Percentiles rank a stretch among this genome's conserved stretches.
These are phyloP conservation scores for Carex arenaria DNA, from an alignment of 202 grass and related monocot genomes.

Conservation along the genomic window DNA sequence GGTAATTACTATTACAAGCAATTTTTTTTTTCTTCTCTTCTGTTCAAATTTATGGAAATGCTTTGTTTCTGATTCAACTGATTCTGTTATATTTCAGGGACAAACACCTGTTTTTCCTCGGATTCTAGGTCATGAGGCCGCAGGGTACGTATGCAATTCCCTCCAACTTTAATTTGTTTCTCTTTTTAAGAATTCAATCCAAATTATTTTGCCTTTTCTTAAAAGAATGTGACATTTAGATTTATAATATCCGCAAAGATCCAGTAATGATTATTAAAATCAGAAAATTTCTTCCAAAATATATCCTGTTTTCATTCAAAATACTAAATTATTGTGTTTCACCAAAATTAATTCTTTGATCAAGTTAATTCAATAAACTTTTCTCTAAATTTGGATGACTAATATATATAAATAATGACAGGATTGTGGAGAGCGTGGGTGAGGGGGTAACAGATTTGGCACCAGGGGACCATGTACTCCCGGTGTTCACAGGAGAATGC, in stretches of 20 bases:
- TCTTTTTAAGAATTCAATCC: neutral
- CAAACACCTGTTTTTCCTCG: constrained; percentile 82
- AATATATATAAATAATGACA: neutral
- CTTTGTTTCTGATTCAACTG: neutral
- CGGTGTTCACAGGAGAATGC: constrained; percentile 91
- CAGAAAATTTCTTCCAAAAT: neutral
- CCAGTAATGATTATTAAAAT: neutral
- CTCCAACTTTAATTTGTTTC: neutral
- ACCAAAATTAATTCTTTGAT: neutral
- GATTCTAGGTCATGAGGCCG: constrained; percentile 80
- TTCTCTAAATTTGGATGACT: neutral
- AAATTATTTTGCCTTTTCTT: neutral
- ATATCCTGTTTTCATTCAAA: neutral
- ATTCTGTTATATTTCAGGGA: constrained; percentile 36
- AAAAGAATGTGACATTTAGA: neutral
- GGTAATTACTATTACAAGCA: constrained; percentile 16
- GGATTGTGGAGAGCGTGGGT: constrained; percentile 68
- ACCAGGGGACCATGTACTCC: constrained; percentile 82
- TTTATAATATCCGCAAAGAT: neutral
- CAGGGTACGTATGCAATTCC: constrained; percentile 38
- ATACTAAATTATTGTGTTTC: neutral
- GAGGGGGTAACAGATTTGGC: constrained; percentile 58
- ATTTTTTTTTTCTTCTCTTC: neutral
- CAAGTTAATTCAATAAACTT: neutral
- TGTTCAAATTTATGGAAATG: neutral